A percentile compares a stretch with the other conserved stretches of the same genome.
phyloP scores from a whole-genome alignment of 768 basidiomycete genomes.

The Mycena amicta region DNA sequence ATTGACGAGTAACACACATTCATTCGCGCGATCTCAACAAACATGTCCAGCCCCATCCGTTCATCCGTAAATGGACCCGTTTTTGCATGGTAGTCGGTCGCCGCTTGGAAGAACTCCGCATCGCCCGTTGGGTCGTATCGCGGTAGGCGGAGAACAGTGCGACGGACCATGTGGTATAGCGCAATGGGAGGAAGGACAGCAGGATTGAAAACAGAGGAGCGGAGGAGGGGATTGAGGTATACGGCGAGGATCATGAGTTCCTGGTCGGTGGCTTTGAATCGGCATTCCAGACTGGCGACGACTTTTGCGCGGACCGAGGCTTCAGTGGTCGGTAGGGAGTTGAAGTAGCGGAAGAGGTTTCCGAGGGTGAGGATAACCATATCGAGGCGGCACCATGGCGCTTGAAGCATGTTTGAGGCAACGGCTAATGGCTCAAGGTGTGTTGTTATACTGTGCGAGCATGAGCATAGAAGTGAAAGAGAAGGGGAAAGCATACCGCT shows the following conservation, averaged over 20 bases:
- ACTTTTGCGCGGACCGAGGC: neutral
- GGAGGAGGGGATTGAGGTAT: constrained; percentile 13
- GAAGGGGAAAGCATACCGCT: constrained; percentile 7
- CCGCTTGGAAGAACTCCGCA: neutral
- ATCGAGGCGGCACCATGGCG: constrained; percentile 25
- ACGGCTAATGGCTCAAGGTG: constrained; percentile 32
- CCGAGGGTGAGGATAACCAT: constrained; percentile 27
- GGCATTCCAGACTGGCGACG: constrained; percentile 6
- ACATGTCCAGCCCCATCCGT: neutral
- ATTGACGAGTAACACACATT: neutral
- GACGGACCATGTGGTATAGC: constrained; percentile 1
- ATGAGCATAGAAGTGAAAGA: neutral
- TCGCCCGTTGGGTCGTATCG: neutral
- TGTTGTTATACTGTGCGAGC: no score
- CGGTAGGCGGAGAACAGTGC: neutral
- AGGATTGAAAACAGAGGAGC: neutral
- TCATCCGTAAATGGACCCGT: neutral
- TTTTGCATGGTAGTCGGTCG: neutral
- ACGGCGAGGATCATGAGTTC: constrained; percentile 17
- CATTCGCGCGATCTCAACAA: neutral
- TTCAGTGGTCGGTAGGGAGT: neutral
- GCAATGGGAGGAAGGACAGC: neutral
- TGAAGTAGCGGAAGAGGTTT: constrained; percentile 24
- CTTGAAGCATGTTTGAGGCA: constrained; percentile 30
- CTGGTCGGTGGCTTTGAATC: constrained; percentile 14